Conservation (phyloP, 2,329 filamentous ascomycete genomes). For the Nothopassalora personata region DNA sequence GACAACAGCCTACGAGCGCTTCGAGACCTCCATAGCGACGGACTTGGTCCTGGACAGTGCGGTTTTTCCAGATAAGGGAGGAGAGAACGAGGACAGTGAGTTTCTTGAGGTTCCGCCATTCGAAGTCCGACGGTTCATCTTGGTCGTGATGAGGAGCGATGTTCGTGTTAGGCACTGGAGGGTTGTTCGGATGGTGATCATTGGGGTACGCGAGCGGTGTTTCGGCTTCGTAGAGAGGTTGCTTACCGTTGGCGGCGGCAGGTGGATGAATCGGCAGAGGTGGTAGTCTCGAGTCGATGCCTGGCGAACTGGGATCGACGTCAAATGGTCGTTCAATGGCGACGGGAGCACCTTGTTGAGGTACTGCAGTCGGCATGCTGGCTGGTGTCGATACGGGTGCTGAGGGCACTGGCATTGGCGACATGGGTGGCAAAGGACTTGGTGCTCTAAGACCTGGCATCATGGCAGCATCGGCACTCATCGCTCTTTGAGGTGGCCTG, state of each 20-base stretch:
- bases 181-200: conserved; percentile 24
- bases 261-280: conserved; percentile 28
- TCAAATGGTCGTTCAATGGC: conserved; percentile 64
- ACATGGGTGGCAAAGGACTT: conserved; percentile 6
- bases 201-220: conserved; percentile 38
- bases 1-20: conserved; percentile 79
- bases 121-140: conserved; percentile 61
- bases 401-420: conserved; percentile 6
- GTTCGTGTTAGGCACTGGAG: not conserved
- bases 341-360: conserved; percentile 29
- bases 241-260: conserved; percentile 37
- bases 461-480: conserved; percentile 26
- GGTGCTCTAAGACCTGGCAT: conserved; percentile 5
- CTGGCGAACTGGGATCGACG: conserved; percentile 24
- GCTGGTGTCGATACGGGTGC: conserved; percentile 7
- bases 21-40: conserved; percentile 80
- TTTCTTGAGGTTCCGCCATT: conserved; percentile 82
- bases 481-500: conserved; percentile 21
- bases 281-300: conserved; percentile 24
- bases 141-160: conserved; percentile 37
- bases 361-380: conserved; percentile 1
- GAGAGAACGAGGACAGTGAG: conserved; percentile 87
- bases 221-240: conserved; percentile 40
- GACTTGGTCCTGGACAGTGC: conserved; percentile 81
- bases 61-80: conserved; percentile 80